These are phyloP conservation scores for Aspergillus sp. DNA, from an alignment of 2,329 filamentous ascomycete genomes.

Conservation along the genomic window DNA sequence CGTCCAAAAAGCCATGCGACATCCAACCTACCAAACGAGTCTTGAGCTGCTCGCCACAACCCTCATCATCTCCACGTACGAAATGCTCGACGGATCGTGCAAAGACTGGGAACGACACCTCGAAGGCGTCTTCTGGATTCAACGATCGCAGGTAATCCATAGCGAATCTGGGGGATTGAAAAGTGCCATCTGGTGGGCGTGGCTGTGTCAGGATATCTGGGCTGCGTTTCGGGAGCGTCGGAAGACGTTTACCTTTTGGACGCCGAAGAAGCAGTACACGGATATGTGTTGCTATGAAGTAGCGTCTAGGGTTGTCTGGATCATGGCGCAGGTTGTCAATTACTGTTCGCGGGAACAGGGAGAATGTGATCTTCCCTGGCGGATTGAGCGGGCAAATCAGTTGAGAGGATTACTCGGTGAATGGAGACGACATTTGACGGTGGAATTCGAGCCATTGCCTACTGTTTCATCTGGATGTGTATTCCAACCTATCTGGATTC, in stretches of 20 bases:
- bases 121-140: slow-evolving; percentile 61
- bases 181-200: slow-evolving; percentile 60
- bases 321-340: slow-evolving; percentile 16
- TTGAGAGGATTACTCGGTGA: slow-evolving; percentile 18
- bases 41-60: slow-evolving; percentile 23
- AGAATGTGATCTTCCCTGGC: slow-evolving; percentile 7
- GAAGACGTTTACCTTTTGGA: slow-evolving; percentile 54
- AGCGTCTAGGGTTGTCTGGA: slow-evolving; percentile 34
- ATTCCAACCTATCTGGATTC: slow-evolving; percentile 20
- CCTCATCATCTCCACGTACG: slow-evolving; percentile 42
- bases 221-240: slow-evolving; percentile 56
- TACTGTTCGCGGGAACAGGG: slow-evolving; percentile 12
- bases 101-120: slow-evolving; percentile 58
- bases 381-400: slow-evolving; percentile 10
- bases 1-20: slow-evolving; percentile 22
- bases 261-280: slow-evolving; percentile 44
- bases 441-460: slow-evolving; percentile 21
- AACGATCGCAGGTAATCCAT: slow-evolving; percentile 55
- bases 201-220: slow-evolving; percentile 61
- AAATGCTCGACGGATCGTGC: slow-evolving; percentile 56
- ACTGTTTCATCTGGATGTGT: background rate
- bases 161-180: slow-evolving; percentile 53
- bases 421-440: slow-evolving; percentile 18
- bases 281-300: slow-evolving; percentile 50
- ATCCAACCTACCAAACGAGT: slow-evolving; percentile 17